These are phyloP conservation scores for Phaffia rhodozyma DNA, from an alignment of 1,284 basidiomycete genomes.

Conservation along the genomic window DNA sequence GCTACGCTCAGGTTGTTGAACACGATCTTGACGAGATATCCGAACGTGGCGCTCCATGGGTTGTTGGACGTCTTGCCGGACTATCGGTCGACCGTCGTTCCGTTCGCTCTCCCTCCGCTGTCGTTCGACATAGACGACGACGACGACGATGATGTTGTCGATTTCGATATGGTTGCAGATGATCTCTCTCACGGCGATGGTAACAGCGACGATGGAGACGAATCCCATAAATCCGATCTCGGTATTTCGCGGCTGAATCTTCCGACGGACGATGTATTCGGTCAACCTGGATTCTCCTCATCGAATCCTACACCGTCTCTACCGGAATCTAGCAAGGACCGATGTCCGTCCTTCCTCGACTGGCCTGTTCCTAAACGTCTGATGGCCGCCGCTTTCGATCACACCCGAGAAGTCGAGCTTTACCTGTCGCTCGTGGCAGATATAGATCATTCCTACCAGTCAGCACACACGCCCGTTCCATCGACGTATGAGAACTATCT, in stretches of 20 bases:
- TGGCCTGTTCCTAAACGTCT: constrained; percentile 15
- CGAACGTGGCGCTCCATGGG: constrained; percentile 50
- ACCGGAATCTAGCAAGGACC: too few relatives aligned
- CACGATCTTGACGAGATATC: constrained; percentile 58
- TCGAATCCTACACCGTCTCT: too few relatives aligned
- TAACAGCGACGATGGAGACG: too few relatives aligned
- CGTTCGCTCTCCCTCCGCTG: constrained; percentile 21
- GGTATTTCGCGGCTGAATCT: background rate
- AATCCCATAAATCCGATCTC: constrained; percentile 3
- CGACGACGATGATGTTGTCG: too few relatives aligned
- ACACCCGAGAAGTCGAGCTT: constrained; percentile 42
- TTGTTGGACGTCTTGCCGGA: constrained; percentile 59
- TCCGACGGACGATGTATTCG: too few relatives aligned
- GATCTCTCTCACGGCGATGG: too few relatives aligned
- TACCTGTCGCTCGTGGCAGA: constrained; percentile 67
- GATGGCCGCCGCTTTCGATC: constrained; percentile 22
- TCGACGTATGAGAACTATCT: constrained; percentile 78
- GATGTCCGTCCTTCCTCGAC: background rate
- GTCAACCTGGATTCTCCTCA: too few relatives aligned
- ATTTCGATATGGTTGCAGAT: too few relatives aligned
- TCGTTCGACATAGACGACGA: constrained; percentile 42
- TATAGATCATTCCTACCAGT: constrained; percentile 59
- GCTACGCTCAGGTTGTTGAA: constrained; percentile 68
- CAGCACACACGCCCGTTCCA: constrained; percentile 52
- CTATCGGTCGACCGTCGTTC: constrained; percentile 32